Conservation (phyloP, 2,329 filamentous ascomycete species). For the Rhytidhysteron rufulum region DNA sequence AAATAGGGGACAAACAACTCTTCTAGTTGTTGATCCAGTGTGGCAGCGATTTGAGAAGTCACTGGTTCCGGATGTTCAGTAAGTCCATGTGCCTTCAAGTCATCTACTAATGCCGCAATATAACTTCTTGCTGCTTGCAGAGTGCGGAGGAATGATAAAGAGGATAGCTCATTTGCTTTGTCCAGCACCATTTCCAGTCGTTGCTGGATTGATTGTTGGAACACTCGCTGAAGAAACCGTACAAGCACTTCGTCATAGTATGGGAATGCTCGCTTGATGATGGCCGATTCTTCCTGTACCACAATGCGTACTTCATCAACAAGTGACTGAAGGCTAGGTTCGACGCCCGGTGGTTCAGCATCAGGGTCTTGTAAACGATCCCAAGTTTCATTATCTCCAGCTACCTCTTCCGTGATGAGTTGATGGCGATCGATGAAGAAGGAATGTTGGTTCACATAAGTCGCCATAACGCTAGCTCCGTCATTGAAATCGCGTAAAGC, state of each 20-base stretch:
- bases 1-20: slow-evolving; percentile 66
- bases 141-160: slow-evolving; percentile 84
- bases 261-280: slow-evolving; percentile 94
- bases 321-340: slow-evolving; percentile 85
- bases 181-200: slow-evolving; percentile 92
- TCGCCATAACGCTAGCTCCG: slow-evolving; percentile 87
- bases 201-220: slow-evolving; percentile 97
- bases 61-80: slow-evolving; percentile 93
- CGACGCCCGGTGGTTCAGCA: slow-evolving; percentile 83
- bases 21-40: slow-evolving; percentile 65
- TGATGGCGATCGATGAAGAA: slow-evolving; percentile 98
- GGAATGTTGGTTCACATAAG: slow-evolving; percentile 98
- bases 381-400: slow-evolving; percentile 70
- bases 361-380: slow-evolving; percentile 93
- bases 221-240: slow-evolving; percentile 91
- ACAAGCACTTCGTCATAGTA: slow-evolving; percentile 92
- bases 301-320: slow-evolving; percentile 93
- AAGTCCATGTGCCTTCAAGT: slow-evolving; percentile 87
- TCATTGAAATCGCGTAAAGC: slow-evolving; percentile 95
- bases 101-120: slow-evolving; percentile 82
- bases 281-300: slow-evolving; percentile 93
- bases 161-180: slow-evolving; percentile 88
- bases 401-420: slow-evolving; percentile 81
- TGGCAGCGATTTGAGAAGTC: slow-evolving; percentile 74
- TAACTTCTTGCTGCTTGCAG: slow-evolving; percentile 88